phyloP scores from a whole-genome alignment of 2,329 filamentous ascomycete species.

The Hypomyces rosellus region DNA sequence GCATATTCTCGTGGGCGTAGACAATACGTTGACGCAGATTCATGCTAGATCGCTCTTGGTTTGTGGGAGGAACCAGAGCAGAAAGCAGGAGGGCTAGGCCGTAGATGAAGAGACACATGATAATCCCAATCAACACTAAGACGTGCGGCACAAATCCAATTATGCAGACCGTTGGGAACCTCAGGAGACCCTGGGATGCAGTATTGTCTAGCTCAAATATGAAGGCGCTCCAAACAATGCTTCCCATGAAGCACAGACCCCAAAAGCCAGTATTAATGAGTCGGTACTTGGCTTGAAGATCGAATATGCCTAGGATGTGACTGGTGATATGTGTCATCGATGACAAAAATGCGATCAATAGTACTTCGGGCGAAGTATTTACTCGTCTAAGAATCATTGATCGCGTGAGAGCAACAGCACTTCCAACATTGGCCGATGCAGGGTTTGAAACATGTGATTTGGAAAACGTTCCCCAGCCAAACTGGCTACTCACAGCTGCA shows the following conservation, averaged over 20 bases:
- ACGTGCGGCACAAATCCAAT: slow-evolving; percentile 93
- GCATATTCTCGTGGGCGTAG: slow-evolving; percentile 79
- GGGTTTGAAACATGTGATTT: slow-evolving; percentile 34
- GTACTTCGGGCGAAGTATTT: slow-evolving; percentile 83
- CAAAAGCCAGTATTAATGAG: slow-evolving; percentile 83
- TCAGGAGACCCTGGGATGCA: slow-evolving; percentile 59
- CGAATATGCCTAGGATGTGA: slow-evolving; percentile 73
- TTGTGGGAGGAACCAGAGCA: slow-evolving; percentile 37
- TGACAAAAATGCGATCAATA: slow-evolving; percentile 82
- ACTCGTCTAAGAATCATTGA: slow-evolving; percentile 69
- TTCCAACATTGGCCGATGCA: slow-evolving; percentile 18
- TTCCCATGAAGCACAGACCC: slow-evolving; percentile 83
- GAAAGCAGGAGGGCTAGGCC: slow-evolving; percentile 68
- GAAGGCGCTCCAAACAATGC: slow-evolving; percentile 70
- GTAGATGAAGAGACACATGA: slow-evolving; percentile 72
- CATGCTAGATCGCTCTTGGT: slow-evolving; percentile 23
- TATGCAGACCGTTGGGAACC: slow-evolving; percentile 91
- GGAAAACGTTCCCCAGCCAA: slow-evolving; percentile 63
- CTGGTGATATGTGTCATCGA: slow-evolving; percentile 83
- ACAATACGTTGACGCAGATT: slow-evolving; percentile 55
- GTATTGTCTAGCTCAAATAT: slow-evolving; percentile 57
- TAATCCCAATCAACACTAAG: slow-evolving; percentile 74
- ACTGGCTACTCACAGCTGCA: slow-evolving; percentile 72
- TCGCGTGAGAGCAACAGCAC: slow-evolving; percentile 46
- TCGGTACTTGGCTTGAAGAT: slow-evolving; percentile 72